Evolutionary conservation across 2,329 filamentous ascomycete genomes (phyloP).

Genomic region (Scytalidium lignicola): DNA sequence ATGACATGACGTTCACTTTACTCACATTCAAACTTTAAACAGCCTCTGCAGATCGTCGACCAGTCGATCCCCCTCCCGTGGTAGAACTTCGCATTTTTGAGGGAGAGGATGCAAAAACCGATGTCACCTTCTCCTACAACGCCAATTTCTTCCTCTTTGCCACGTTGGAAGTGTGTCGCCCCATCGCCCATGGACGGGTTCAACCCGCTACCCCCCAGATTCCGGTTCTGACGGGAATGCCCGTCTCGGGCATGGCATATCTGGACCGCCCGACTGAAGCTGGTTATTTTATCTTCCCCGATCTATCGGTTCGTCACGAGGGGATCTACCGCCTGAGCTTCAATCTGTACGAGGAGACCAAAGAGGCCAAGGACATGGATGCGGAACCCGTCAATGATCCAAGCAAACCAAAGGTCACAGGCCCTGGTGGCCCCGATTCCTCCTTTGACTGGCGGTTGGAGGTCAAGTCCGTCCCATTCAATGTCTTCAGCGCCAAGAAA

Average conservation of each 20-base stretch:
- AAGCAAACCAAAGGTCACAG: constrained; percentile 27
- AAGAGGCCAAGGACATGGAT: constrained; percentile 76
- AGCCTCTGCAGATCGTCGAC: constrained; percentile 83
- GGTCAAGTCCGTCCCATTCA: constrained; percentile 81
- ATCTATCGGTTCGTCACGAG: constrained; percentile 92
- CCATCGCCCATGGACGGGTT: constrained; percentile 75
- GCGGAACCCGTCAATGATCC: constrained; percentile 33
- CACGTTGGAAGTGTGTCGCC: constrained; percentile 80
- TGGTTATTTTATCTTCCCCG: constrained; percentile 97
- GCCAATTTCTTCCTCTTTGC: constrained; percentile 97
- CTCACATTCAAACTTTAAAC: not conserved
- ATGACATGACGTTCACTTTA: constrained; percentile 10
- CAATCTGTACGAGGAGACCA: constrained; percentile 89
- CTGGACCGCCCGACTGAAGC: constrained; percentile 75
- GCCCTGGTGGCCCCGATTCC: constrained; percentile 31
- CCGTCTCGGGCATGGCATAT: constrained; percentile 93
- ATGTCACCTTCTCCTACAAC: constrained; percentile 86
- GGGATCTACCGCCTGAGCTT: constrained; percentile 89
- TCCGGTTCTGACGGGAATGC: constrained; percentile 87
- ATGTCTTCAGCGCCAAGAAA: constrained; percentile 95
- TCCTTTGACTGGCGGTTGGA: constrained; percentile 82
- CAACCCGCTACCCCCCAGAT: constrained; percentile 64
- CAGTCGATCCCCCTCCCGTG: constrained; percentile 90
- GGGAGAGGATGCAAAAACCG: constrained; percentile 48
- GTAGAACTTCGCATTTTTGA: constrained; percentile 86